A percentile compares a stretch with the other conserved stretches of the same genome.
Evolutionary conservation across 192 early-diverging fungal species (phyloP).

Genomic region (Coemansia sp.): DNA sequence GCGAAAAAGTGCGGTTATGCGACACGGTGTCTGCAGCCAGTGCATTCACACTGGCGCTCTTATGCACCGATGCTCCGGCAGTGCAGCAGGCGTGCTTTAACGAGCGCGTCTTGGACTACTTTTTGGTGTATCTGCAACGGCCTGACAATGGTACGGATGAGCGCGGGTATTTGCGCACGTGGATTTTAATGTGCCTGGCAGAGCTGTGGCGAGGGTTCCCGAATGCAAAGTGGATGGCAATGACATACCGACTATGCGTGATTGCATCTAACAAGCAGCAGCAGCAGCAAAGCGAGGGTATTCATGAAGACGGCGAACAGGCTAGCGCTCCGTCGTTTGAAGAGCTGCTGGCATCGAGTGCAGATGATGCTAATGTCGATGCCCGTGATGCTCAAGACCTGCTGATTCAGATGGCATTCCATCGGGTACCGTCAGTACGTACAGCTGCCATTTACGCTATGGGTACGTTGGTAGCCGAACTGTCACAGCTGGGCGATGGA

Average conservation of each 20-base stretch:
- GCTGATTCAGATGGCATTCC: conserved; percentile 42
- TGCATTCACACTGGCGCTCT: conserved; percentile 88
- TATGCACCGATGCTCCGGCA: conserved; percentile 79
- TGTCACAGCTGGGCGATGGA: no score
- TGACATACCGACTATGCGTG: conserved; percentile 37
- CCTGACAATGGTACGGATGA: conserved; percentile 50
- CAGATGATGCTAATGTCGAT: conserved; percentile 42
- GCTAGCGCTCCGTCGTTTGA: conserved; percentile 31
- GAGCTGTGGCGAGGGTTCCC: conserved; percentile 81
- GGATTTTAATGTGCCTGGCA: conserved; percentile 83
- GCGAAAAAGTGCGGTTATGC: conserved; percentile 48
- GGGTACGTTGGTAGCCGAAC: no score
- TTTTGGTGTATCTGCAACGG: conserved; percentile 47
- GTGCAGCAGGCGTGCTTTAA: conserved; percentile 83
- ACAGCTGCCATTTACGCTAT: conserved; percentile 82
- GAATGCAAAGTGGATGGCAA: conserved; percentile 56
- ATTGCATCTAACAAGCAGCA: conserved; percentile 55
- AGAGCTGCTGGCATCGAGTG: conserved; percentile 47
- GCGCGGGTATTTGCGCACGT: conserved; percentile 67
- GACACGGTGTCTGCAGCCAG: conserved; percentile 57
- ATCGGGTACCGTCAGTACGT: conserved; percentile 69
- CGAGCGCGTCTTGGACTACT: conserved; percentile 51
- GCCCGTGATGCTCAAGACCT: conserved; percentile 43
- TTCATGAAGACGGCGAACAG: background rate
- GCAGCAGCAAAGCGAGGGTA: conserved; percentile 9